Evolutionary conservation across 1,284 basidiomycete genomes (phyloP), one percentile per base, ranked within the genome.

Genomic region (Cutaneotrichosporon dermatis): DNA sequence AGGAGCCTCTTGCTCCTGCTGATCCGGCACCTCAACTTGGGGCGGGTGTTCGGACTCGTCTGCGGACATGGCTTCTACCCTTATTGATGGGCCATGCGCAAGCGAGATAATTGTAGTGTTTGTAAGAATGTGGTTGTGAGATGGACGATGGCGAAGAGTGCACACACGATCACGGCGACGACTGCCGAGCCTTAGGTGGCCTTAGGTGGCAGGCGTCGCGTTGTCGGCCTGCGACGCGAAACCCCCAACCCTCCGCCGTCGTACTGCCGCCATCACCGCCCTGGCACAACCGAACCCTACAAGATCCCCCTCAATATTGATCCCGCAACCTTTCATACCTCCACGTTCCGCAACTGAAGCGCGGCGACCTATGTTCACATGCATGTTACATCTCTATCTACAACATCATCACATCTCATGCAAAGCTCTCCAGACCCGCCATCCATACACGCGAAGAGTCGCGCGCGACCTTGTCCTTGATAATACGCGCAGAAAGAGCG

Each of bases 381-480:
- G 45, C 33, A 25, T 52, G 33, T 50, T 50, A 46, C 40, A 42
- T 55, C 34, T 53, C 51, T 50, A 42, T 50, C 59, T 63, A 63
- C 59, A 63, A 63, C 59, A 48, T 10, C 10, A 15, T 34, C 34
- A 6, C n/a, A 49, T 49, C 25, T 37, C 15, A 63, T 50, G 57
- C 57, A 53, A 64, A 64, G 52, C 54, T 45, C 59, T 64, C 63
- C 33, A 63, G n/a, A 16, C 52, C 54, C 40, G 59, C 40, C 63
- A 64, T 54, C 58, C 59, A 63, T 15, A 35, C 50, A 6, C 59
- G 55, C 34, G 49, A 12, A 12, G 52, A 15, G 9, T 64, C 59
- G 5, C 65, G 60, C 3, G 61, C 67, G n/a, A 73, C 55, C 62
- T 73, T 75, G 41, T 70, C 72, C 33, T 48, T 51, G 48, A 69